Percentiles rank a stretch among this genome's conserved stretches.
Evolutionary conservation across 352 stramenopile genomes (phyloP).

Genomic region (Pilasporangium apinafurcum): DNA sequence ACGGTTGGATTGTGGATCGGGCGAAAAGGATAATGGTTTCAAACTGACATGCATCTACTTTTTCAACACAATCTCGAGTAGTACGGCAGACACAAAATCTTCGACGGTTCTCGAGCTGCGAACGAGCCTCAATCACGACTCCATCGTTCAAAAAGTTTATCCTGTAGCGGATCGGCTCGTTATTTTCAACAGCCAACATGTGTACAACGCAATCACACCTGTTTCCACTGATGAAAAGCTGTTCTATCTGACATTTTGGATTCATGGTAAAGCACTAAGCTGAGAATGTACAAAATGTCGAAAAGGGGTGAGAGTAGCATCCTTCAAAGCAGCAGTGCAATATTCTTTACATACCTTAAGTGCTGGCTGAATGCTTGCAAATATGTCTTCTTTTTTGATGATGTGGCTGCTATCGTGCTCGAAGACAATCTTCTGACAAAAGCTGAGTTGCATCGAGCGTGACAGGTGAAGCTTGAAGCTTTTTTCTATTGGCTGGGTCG

Average conservation of each 20-base stretch:
- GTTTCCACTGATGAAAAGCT: slow-evolving; percentile 22
- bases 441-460: slow-evolving; percentile 15
- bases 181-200: slow-evolving; percentile 57
- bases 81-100: not conserved
- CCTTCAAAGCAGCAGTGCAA: too few relatives aligned
- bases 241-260: slow-evolving; percentile 77
- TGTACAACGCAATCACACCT: slow-evolving; percentile 61
- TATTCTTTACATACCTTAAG: too few relatives aligned
- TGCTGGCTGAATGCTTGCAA: too few relatives aligned
- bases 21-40: slow-evolving; percentile 72
- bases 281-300: too few relatives aligned
- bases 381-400: too few relatives aligned
- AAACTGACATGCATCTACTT: slow-evolving; percentile 78
- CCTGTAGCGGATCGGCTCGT: slow-evolving; percentile 47
- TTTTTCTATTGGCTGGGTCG: slow-evolving; percentile 8
- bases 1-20: slow-evolving; percentile 58
- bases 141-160: slow-evolving; percentile 20
- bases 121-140: slow-evolving; percentile 18
- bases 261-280: slow-evolving; percentile 54
- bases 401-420: too few relatives aligned
- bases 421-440: too few relatives aligned
- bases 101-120: slow-evolving; percentile 27
- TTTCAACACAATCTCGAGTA: slow-evolving; percentile 21
- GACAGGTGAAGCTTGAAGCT: slow-evolving; percentile 15
- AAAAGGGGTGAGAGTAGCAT: too few relatives aligned